These are phyloP conservation scores for Catunica adiposa DNA, from an alignment of 2,329 filamentous ascomycete genomes.

Conservation along the genomic window DNA sequence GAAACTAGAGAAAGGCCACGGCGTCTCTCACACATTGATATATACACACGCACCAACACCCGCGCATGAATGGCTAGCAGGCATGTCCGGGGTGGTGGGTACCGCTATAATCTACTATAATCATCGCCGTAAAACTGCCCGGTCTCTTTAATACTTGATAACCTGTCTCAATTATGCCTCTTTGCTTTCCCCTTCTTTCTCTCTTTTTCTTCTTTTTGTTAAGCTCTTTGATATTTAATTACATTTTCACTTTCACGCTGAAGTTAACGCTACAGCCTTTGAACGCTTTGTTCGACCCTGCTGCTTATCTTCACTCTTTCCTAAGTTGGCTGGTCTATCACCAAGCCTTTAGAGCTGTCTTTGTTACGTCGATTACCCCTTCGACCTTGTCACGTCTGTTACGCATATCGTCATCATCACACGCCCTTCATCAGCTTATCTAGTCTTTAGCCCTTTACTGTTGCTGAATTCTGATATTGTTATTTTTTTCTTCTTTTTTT, in stretches of 20 bases:
- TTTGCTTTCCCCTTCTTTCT: neutral
- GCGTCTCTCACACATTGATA: neutral
- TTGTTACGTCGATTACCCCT: neutral
- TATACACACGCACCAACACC: neutral
- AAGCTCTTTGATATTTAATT: conserved; percentile 1
- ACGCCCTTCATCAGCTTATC: neutral
- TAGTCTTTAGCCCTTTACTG: conserved; percentile 12
- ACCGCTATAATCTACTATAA: neutral
- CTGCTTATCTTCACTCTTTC: conserved; percentile 5
- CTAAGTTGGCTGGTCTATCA: neutral
- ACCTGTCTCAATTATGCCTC: neutral
- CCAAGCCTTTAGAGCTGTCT: neutral
- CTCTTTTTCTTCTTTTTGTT: neutral
- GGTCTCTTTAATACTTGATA: neutral
- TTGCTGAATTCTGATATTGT: conserved; percentile 1
- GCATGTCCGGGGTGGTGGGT: neutral
- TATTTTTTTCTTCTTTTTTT: neutral
- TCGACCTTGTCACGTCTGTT: neutral
- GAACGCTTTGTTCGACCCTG: neutral
- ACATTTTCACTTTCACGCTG: neutral
- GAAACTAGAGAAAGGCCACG: neutral
- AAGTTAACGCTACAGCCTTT: neutral
- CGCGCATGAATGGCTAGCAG: neutral
- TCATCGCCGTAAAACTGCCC: neutral
- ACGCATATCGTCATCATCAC: too few relatives aligned